Conservation (phyloP, 139 green algal genomes). For the Closterium sp. region DNA sequence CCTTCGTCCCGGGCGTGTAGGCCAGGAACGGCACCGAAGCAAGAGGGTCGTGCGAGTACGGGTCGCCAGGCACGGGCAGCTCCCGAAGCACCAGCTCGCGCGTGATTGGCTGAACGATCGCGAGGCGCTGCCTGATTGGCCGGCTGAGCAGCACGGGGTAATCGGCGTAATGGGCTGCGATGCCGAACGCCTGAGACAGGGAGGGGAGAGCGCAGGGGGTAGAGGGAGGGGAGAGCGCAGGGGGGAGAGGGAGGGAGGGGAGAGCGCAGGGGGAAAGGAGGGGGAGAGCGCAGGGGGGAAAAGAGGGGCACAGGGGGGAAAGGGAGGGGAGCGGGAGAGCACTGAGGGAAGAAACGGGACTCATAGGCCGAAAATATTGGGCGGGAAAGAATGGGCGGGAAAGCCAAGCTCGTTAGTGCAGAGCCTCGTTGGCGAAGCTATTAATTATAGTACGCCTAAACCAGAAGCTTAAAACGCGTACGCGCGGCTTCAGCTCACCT, state of each 20-base stretch:
- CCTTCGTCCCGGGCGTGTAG: neutral
- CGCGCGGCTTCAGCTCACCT: neutral
- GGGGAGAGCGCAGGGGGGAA: neutral
- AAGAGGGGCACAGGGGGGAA: neutral
- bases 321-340: neutral
- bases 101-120: neutral
- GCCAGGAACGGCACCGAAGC: neutral
- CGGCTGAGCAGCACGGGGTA: neutral
- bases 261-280: neutral
- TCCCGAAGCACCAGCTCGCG: neutral
- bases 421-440: constrained; percentile 4
- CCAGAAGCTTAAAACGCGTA: neutral
- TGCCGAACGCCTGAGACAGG: neutral
- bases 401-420: neutral
- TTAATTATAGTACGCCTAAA: no score
- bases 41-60: neutral
- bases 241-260: neutral
- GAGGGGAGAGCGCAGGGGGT: neutral
- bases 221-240: neutral
- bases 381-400: constrained; percentile 6
- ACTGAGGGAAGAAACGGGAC: neutral
- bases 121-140: neutral
- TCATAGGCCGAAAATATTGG: no score
- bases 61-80: neutral
- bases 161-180: neutral